Evolutionary conservation across 2,329 filamentous ascomycete genomes (phyloP), one percentile per base, ranked within the genome.

Genomic region (Xylariales sp.): DNA sequence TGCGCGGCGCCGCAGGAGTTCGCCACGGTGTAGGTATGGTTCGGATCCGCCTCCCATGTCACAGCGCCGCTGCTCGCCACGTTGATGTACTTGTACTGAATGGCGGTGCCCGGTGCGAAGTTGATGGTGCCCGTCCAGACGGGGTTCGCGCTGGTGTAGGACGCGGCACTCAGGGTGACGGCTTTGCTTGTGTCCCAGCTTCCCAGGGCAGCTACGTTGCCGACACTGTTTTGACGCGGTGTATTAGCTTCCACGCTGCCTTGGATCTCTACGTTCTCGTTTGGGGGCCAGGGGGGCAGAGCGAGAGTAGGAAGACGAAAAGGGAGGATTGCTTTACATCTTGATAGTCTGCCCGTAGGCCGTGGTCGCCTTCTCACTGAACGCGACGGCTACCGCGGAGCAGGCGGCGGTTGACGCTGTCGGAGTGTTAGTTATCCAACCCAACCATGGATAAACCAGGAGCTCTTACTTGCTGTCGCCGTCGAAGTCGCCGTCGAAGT

Each of bases 81-180:
- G 49, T 69, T 68, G 46, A 81, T 66, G 52, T 71, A 82, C 54
- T 80, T 79, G 52, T 78, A 80, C 53, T 69, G 49, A 25, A 80
- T 61, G 2, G 53, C 59, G 1, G 60, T 63, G 0, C 73, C 73
- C 0, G 74, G 63, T 0, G 69, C 53, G 4, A 82, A 50, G 16
- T 56, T 62, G 12, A 80, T 53, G 0, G 66, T 70, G 0, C 52
- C 64, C 16, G 54, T 64, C 78, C 78, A 82, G 3, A 78, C 45
- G 3, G 66, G 71, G 49, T 75, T 70, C 19, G 55, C 56, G 21
- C 52, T 48, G 3, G 71, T 75, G 51, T 80, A 82, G 19, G 64
- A 50, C 16, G 59, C 60, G 4, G 74, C 70, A 31, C 62, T 67
- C 7, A 81, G 58, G 1, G 70, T 51, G 3, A 78, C 48, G 1